Evolutionary conservation across 805 yeast species (phyloP).

Genomic region (Vanderwaltozyma polyspora): DNA sequence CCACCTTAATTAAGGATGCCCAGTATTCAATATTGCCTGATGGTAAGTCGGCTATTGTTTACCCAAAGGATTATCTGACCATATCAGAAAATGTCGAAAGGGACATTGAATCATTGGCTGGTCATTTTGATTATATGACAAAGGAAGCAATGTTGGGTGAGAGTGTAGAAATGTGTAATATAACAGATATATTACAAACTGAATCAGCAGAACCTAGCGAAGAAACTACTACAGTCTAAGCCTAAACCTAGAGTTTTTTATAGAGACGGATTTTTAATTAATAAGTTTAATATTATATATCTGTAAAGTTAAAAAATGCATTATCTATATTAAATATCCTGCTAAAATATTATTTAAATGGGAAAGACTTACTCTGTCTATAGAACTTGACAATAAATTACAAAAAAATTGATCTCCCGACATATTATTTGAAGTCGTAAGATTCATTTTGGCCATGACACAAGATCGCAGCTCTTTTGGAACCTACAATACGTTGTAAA

Average conservation of each 20-base stretch:
- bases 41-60: slow-evolving; percentile 10
- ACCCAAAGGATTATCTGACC: slow-evolving; percentile 27
- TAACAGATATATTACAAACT: background rate
- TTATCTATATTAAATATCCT: too few relatives aligned
- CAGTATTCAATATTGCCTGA: slow-evolving; percentile 8
- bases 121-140: slow-evolving; percentile 19
- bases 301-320: too few relatives aligned
- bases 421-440: slow-evolving; percentile 50
- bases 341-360: too few relatives aligned
- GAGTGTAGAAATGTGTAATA: slow-evolving; percentile 12
- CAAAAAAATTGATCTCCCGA: too few relatives aligned
- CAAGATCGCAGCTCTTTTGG: slow-evolving; percentile 54
- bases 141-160: slow-evolving; percentile 19
- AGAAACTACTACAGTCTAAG: too few relatives aligned
- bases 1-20: slow-evolving; percentile 22
- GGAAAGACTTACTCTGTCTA: too few relatives aligned
- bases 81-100: slow-evolving; percentile 32
- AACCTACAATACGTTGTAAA: slow-evolving; percentile 78
- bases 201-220: too few relatives aligned
- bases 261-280: too few relatives aligned
- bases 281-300: too few relatives aligned
- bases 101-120: slow-evolving; percentile 33
- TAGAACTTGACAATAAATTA: too few relatives aligned
- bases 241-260: too few relatives aligned
- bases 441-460: slow-evolving; percentile 62